Conservation (phyloP, 2,329 filamentous ascomycete species). For the Raffaelea arxii region DNA sequence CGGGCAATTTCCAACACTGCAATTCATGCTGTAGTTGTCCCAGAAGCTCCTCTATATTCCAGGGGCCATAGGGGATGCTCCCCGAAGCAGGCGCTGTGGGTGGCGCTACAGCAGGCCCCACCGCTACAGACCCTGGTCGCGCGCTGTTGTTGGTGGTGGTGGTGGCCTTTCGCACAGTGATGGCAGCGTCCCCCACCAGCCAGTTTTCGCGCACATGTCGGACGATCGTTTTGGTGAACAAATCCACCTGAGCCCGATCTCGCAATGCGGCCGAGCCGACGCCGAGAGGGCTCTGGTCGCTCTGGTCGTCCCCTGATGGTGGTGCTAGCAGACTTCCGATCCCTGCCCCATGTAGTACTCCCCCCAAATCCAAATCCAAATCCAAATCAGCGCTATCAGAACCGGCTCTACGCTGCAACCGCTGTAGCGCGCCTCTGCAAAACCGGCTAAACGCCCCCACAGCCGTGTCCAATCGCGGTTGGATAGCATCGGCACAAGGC, state of each 20-base stretch:
- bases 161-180: constrained; percentile 13
- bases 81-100: constrained; percentile 3
- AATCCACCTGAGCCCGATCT: constrained; percentile 21
- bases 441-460: too few species aligned
- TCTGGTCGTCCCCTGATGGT: too few species aligned
- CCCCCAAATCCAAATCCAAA: neutral
- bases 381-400: neutral
- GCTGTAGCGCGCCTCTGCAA: too few species aligned
- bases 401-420: neutral
- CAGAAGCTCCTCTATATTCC: constrained; percentile 21
- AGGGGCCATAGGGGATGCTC: constrained; percentile 16
- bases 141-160: neutral
- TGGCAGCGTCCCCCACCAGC: constrained; percentile 17
- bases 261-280: neutral
- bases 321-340: too few species aligned
- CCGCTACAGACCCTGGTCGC: neutral
- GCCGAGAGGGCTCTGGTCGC: neutral
- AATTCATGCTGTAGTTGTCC: constrained; percentile 21
- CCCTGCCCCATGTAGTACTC: too few species aligned
- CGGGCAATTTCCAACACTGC: constrained; percentile 20
- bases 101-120: neutral
- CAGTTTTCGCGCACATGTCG: constrained; percentile 37
- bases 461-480: constrained; percentile 4
- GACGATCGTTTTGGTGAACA: constrained; percentile 32
- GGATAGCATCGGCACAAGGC: constrained; percentile 10